phyloP scores from a whole-genome alignment of 495 filamentous ascomycete species.

The Talaromyces borbonicus region DNA sequence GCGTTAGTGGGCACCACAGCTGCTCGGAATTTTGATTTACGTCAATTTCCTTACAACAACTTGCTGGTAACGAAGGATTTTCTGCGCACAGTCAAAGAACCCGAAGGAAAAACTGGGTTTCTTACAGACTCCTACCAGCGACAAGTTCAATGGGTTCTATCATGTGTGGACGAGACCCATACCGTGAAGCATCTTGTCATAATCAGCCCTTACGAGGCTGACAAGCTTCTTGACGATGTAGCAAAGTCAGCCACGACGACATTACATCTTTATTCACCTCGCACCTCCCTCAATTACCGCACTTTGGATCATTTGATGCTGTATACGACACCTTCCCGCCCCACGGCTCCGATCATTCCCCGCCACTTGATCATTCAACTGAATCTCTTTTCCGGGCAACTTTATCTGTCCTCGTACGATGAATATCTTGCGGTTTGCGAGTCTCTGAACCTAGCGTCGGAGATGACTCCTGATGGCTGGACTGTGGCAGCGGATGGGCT shows the following conservation, averaged over 20 bases:
- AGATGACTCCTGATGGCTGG: conserved; percentile 33
- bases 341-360: not conserved
- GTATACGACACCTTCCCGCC: conserved; percentile 15
- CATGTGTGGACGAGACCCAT: conserved; percentile 10
- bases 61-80: conserved; percentile 46
- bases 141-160: conserved; percentile 51
- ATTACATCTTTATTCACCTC: conserved; percentile 52
- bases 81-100: conserved; percentile 25
- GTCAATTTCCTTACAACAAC: conserved; percentile 22
- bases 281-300: conserved; percentile 29
- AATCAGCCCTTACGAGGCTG: conserved; percentile 55
- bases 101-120: conserved; percentile 10
- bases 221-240: conserved; percentile 37
- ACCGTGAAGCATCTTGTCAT: conserved; percentile 32
- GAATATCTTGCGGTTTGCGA: conserved; percentile 36
- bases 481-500: conserved; percentile 25
- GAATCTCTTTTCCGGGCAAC: conserved; percentile 58
- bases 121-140: conserved; percentile 44
- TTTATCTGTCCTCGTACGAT: conserved; percentile 45
- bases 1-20: conserved; percentile 27
- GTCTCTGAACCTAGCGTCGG: conserved; percentile 34
- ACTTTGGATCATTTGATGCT: conserved; percentile 40
- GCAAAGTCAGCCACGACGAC: conserved; percentile 18
- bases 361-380: conserved; percentile 33
- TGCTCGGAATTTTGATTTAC: conserved; percentile 11